Percentiles rank a stretch among this genome's conserved stretches.
These are phyloP conservation scores for Pinus tabuliformis DNA, from an alignment of 75 land plant species.

Conservation along the genomic window DNA sequence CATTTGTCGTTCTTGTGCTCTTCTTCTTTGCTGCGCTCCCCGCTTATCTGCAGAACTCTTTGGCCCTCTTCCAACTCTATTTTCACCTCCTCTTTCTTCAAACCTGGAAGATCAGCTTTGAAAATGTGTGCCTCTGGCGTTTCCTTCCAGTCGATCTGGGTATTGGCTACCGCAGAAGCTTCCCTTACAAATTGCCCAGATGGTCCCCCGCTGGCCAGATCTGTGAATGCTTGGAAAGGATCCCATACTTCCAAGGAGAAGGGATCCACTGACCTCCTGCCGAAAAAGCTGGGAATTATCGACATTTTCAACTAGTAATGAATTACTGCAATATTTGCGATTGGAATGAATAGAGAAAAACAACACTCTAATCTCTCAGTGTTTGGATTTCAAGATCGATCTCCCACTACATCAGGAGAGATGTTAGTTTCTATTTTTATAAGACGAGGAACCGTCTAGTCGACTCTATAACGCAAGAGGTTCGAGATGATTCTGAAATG, in stretches of 20 bases:
- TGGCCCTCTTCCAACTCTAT: constrained; percentile 28
- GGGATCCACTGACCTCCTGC: constrained; percentile 18
- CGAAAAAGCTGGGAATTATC: constrained; percentile 11
- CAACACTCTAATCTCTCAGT: too few species aligned
- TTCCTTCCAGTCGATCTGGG: constrained; percentile 46
- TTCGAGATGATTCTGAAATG: too few species aligned
- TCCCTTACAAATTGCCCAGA: constrained; percentile 15
- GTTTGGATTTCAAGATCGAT: too few species aligned
- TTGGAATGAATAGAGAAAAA: too few species aligned
- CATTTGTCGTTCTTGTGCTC: constrained; percentile 18
- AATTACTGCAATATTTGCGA: not conserved
- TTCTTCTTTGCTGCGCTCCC: constrained; percentile 24
- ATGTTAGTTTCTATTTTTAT: too few species aligned
- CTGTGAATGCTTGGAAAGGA: constrained; percentile 29
- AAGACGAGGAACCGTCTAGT: too few species aligned
- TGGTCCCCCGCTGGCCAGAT: not conserved
- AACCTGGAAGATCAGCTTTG: too few species aligned
- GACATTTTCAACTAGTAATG: too few species aligned
- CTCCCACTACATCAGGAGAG: too few species aligned
- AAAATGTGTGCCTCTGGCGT: constrained; percentile 9
- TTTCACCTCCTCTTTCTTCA: not conserved
- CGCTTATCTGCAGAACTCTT: constrained; percentile 30
- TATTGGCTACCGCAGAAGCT: constrained; percentile 20
- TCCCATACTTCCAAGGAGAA: constrained; percentile 33
- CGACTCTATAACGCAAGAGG: too few species aligned